Conservation (phyloP, 768 basidiomycete genomes). For the Dioszegia hungarica region DNA sequence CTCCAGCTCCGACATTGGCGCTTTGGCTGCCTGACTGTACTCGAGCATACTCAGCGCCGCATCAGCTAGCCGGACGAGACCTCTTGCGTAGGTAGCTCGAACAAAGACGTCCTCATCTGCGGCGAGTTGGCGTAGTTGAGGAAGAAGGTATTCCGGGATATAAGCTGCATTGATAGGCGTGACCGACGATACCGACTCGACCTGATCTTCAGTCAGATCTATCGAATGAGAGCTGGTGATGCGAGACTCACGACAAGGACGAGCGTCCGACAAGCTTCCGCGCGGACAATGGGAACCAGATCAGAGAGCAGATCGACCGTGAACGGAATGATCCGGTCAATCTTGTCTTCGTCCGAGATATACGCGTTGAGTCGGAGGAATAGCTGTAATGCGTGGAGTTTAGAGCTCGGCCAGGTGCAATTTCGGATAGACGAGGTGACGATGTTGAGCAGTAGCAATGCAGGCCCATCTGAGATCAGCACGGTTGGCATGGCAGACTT, state of each 20-base stretch:
- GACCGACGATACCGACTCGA: constrained; percentile 44
- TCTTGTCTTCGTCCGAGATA: constrained; percentile 87
- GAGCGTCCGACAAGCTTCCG: constrained; percentile 51
- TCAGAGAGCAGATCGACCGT: constrained; percentile 83
- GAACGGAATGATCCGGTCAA: constrained; percentile 89
- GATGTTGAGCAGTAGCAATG: constrained; percentile 78
- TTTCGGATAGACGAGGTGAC: constrained; percentile 85
- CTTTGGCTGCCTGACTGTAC: constrained; percentile 69
- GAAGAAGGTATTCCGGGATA: constrained; percentile 92
- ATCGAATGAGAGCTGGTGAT: background rate
- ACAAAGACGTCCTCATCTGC: constrained; percentile 80
- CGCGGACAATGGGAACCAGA: constrained; percentile 75
- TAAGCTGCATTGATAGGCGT: constrained; percentile 56
- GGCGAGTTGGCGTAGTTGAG: constrained; percentile 75
- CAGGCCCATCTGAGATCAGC: constrained; percentile 71
- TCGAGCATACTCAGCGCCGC: constrained; percentile 83
- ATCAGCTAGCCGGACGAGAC: constrained; percentile 76
- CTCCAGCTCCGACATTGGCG: constrained; percentile 68
- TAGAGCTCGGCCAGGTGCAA: constrained; percentile 76
- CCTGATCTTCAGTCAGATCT: constrained; percentile 18
- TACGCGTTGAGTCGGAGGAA: constrained; percentile 74
- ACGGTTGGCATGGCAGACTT: background rate
- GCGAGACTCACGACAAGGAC: constrained; percentile 24
- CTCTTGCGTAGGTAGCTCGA: constrained; percentile 73
- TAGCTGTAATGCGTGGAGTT: constrained; percentile 76